Base-by-base conservation (phyloP, 2,329 filamentous ascomycete species). In the Pestalotiopsis fici region DNA sequence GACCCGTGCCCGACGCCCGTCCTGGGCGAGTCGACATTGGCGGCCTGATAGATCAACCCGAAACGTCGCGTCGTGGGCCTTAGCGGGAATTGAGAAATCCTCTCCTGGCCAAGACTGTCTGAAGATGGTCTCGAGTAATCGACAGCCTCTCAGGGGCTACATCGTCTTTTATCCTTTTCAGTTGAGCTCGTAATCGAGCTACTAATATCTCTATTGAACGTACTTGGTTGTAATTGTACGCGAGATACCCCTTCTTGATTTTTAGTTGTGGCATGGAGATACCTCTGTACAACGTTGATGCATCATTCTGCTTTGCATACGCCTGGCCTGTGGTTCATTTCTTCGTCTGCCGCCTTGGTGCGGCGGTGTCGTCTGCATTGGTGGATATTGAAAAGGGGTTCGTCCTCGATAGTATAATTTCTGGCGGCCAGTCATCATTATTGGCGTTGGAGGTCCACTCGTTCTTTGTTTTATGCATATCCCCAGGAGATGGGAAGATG, bases 31-130 rank as follows among this genome's bases (percentile, higher is more conserved):
- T 90, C 61, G 87, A 89, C 72, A 90, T 91, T 69, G 86, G 84
- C 12, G 88, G 88, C 2, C 81, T 88, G 73, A 87, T 92, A 73
- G 89, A 88, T 71, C 87, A 83, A 77, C 83, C 86, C 27, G 85
- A 85, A 71, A 81, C 76, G 71, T 60, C 76, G 70, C 69, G 74
- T 23, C 72, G 71, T 61, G 72, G 70, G 57, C 70, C 71, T 66
- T 74, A 68, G 69, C 11, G 61, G 31, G 37, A 62, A 7, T 50
- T 50, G 57, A 25, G 31, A 47, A 54, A 21, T 28, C 54, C 23
- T 65, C 55, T 65, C 65, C 69, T 59, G 54, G 65, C 59, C 62
- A 35, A 35, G 50, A 69, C 47, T 54, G 31, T 35, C 31, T 15
- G 9, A 18, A 54, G 21, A 23, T 13, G 15, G 47, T 54, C 47